A percentile compares a stretch with the other conserved stretches of the same genome.
These are phyloP conservation scores for Termitomyces sp. DNA, from an alignment of 768 basidiomycete species.

Conservation along the genomic window DNA sequence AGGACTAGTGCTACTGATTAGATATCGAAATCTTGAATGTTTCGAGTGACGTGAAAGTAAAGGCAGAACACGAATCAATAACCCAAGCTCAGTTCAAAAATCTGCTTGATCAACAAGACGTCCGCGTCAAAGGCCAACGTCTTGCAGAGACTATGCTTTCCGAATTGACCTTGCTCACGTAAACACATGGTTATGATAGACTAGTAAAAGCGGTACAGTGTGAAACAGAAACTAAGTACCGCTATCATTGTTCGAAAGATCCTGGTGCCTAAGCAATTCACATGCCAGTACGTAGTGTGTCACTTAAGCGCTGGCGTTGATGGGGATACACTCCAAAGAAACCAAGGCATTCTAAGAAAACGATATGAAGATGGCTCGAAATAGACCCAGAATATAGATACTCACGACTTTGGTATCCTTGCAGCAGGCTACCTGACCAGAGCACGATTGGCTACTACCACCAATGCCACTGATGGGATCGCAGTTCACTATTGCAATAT, in stretches of 20 bases:
- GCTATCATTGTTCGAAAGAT: background rate
- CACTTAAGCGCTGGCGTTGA: background rate
- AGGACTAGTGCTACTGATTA: no score
- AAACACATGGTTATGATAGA: background rate
- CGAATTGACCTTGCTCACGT: background rate
- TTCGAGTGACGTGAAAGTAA: no score
- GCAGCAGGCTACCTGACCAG: background rate
- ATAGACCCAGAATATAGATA: background rate
- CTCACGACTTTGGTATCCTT: background rate
- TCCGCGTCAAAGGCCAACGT: no score
- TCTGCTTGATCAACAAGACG: no score
- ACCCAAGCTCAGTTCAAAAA: no score
- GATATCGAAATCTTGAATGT: no score
- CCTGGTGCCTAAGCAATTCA: background rate
- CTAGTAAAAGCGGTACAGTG: no score
- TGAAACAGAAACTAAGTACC: background rate
- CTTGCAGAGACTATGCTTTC: no score
- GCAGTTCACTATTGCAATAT: background rate
- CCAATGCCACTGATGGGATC: background rate
- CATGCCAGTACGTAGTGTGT: no score
- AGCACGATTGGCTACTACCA: background rate
- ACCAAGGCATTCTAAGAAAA: background rate
- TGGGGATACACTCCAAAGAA: background rate
- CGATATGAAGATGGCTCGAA: background rate
- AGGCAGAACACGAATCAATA: no score